These are phyloP conservation scores for Aspergillus fumigatiaffinis DNA, from an alignment of 2,329 filamentous ascomycete genomes.

Conservation along the genomic window DNA sequence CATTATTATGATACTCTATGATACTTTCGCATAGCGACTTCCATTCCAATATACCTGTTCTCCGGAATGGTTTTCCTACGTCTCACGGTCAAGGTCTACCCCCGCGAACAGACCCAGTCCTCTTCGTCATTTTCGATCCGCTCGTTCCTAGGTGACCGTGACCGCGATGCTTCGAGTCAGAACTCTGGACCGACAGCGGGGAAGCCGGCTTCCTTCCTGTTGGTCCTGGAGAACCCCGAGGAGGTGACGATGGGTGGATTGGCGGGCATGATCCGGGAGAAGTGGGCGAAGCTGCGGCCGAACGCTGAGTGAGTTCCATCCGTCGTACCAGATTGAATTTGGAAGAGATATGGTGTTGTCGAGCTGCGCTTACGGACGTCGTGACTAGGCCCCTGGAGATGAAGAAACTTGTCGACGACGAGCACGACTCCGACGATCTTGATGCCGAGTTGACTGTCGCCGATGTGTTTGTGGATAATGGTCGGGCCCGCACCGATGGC, in stretches of 20 bases:
- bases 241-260: slow-evolving; percentile 27
- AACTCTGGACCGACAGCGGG: slow-evolving; percentile 1
- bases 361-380: slow-evolving; percentile 2
- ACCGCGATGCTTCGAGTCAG: slow-evolving; percentile 12
- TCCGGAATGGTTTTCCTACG: slow-evolving; percentile 35
- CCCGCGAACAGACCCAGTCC: slow-evolving; percentile 21
- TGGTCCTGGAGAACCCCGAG: slow-evolving; percentile 30
- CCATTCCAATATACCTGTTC: not conserved
- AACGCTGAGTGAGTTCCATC: slow-evolving; percentile 26
- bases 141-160: slow-evolving; percentile 10
- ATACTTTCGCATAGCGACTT: not conserved
- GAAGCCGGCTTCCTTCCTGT: slow-evolving; percentile 27
- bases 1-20: not conserved
- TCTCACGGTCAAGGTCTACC: slow-evolving; percentile 33
- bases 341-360: not conserved
- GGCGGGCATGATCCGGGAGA: slow-evolving; percentile 27
- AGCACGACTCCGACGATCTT: slow-evolving; percentile 29
- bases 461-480: slow-evolving; percentile 37
- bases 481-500: slow-evolving; percentile 31
- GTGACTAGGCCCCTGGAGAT: slow-evolving; percentile 31
- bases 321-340: too few relatives aligned
- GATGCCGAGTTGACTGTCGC: slow-evolving; percentile 32
- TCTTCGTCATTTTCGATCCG: slow-evolving; percentile 12
- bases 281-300: slow-evolving; percentile 33
- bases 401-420: slow-evolving; percentile 36